Evolutionary conservation across 257 asterid species (phyloP).

Genomic region (Jacaranda copaia): DNA sequence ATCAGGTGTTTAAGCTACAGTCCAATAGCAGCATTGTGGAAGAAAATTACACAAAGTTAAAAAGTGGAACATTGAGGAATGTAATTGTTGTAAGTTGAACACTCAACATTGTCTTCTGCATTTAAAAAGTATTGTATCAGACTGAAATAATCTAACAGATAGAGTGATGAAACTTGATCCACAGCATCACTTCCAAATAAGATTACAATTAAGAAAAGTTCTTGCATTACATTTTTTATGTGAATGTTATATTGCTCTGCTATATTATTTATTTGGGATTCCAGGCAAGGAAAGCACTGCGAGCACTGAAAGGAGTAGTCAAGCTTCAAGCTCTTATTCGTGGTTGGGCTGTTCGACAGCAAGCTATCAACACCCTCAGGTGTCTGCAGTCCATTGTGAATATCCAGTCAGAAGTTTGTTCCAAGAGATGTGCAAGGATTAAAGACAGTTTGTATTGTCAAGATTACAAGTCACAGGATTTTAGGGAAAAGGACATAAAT

Average conservation of each 20-base stretch:
- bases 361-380: slow-evolving; percentile 81
- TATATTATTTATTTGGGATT: neutral
- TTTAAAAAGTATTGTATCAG: neutral
- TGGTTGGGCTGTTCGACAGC: slow-evolving; percentile 90
- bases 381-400: slow-evolving; percentile 86
- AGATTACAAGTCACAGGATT: slow-evolving; percentile 50
- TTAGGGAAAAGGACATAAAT: slow-evolving; percentile 71
- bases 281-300: slow-evolving; percentile 88
- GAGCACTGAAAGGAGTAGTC: slow-evolving; percentile 86
- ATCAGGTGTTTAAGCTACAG: neutral
- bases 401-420: slow-evolving; percentile 81
- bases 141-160: neutral
- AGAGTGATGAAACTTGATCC: slow-evolving; percentile 12
- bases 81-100: no score
- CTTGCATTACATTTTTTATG: neutral
- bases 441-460: slow-evolving; percentile 44
- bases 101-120: neutral
- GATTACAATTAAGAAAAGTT: neutral
- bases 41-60: neutral
- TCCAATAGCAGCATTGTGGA: neutral
- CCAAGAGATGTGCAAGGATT: slow-evolving; percentile 64
- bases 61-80: no score
- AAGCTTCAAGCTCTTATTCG: slow-evolving; percentile 95
- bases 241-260: neutral
- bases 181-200: neutral